Conservation (phyloP, 805 yeast genomes). For the Dipodascopsis uninucleata region DNA sequence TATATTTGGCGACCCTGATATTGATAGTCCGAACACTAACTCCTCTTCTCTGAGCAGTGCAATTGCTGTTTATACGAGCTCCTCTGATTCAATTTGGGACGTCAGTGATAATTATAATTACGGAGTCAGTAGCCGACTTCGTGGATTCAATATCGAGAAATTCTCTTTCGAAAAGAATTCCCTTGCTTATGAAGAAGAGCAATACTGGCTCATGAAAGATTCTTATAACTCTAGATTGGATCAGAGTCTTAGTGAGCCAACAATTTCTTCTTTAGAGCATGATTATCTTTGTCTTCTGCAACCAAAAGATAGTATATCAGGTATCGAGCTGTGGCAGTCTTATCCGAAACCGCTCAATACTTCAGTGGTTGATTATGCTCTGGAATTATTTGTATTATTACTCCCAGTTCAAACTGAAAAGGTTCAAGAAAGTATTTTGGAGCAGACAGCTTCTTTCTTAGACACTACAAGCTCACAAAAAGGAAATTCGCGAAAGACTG, state of each 20-base stretch:
- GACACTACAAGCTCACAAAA: slow-evolving; percentile 39
- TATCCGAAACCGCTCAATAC: slow-evolving; percentile 38
- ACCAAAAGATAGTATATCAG: slow-evolving; percentile 9
- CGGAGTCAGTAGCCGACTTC: slow-evolving; percentile 45
- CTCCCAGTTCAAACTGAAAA: slow-evolving; percentile 70
- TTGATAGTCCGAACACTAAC: too few relatives aligned
- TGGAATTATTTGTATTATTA: slow-evolving; percentile 66
- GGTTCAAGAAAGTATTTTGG: slow-evolving; percentile 84
- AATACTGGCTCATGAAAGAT: slow-evolving; percentile 32
- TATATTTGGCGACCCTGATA: slow-evolving; percentile 36
- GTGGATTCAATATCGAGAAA: slow-evolving; percentile 35
- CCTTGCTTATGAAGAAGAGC: slow-evolving; percentile 8
- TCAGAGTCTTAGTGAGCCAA: slow-evolving; percentile 27
- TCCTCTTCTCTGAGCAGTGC: slow-evolving; percentile 31
- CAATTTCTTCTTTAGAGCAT: slow-evolving; percentile 30
- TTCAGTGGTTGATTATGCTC: slow-evolving; percentile 67
- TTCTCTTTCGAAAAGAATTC: slow-evolving; percentile 29
- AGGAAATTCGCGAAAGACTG: slow-evolving; percentile 41
- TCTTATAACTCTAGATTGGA: slow-evolving; percentile 27
- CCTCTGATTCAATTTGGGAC: slow-evolving; percentile 37
- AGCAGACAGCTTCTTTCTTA: slow-evolving; percentile 61
- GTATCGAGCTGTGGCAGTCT: slow-evolving; percentile 21
- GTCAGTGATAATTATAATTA: slow-evolving; percentile 41
- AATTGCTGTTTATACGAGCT: slow-evolving; percentile 33
- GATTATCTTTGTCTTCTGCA: slow-evolving; percentile 28